Evolutionary conservation across 805 yeast genomes (phyloP), one percentile per base, ranked within the genome.

Genomic region (Candida peoriensis): DNA sequence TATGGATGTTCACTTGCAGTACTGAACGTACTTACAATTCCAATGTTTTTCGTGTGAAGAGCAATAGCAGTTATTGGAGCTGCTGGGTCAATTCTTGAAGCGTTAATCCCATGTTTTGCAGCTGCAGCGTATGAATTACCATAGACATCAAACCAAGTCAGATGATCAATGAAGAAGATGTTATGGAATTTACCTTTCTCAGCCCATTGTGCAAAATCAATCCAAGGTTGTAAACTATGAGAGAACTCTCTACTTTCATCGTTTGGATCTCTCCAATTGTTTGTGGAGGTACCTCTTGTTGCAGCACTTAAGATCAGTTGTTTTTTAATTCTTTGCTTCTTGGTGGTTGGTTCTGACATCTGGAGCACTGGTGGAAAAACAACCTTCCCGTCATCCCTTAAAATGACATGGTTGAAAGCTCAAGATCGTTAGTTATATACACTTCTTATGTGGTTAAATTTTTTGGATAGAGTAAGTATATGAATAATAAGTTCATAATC

Each of bases 1-100:
- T 61, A 66, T 1, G 70, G 70, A 14, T 57, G 59, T 15, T 66
- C 72, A 40, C 66, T 63, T 20, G 65, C 59, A 4, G 71, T 66
- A 13, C 66, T 56, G 34, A 63, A 63, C 3, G 73, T 68, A 25
- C 64, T 46, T 6, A 67, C 72, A 43, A 67, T 65, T 7, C 62
- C 44, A 18, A 68, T 39, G 23, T 58, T 58, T 31, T 59, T 44
- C 3, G 73, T 68, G 8, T 57, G 68, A 4, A 60, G 57, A 9
- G 71, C 68, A 63, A 66, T 57, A 13, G 54, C 54, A 17, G 58
- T 41, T 13, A 62, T 53, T 14, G 54, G 50, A 15, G 60, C 54
- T 36, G 58, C 51, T 8, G 66, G 67, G 26, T 61, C 67, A 30
- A 51, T 43, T 3, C 54, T 54, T 3, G 66, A 63, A 42, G 55